These are phyloP conservation scores for Coemansia sp. DNA, from an alignment of 192 early-diverging fungal genomes.

Conservation along the genomic window DNA sequence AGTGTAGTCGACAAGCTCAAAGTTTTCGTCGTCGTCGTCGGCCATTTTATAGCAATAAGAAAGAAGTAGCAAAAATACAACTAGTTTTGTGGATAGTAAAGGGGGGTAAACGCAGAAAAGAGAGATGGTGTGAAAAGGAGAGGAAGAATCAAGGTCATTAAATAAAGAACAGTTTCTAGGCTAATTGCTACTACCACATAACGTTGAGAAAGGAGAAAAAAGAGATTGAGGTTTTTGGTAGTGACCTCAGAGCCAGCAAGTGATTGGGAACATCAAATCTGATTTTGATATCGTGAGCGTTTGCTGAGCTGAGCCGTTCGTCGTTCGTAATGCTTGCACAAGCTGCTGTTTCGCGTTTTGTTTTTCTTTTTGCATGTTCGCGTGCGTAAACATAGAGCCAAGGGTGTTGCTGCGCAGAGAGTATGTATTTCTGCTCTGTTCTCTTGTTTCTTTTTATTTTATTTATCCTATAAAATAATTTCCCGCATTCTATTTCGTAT, in stretches of 20 bases:
- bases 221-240: background rate
- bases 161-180: background rate
- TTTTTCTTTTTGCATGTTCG: no score
- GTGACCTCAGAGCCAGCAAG: constrained; percentile 4
- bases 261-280: background rate
- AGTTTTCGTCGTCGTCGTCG: constrained; percentile 64
- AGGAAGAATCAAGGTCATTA: no score
- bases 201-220: background rate
- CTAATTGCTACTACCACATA: background rate
- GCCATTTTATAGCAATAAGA: constrained; percentile 15
- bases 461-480: background rate
- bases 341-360: no score
- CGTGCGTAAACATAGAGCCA: no score
- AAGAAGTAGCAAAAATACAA: background rate
- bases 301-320: no score
- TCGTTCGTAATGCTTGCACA: no score
- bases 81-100: background rate
- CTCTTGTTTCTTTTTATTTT: background rate
- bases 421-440: no score
- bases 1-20: constrained; percentile 76
- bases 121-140: background rate
- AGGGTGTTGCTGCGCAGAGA: no score
- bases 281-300: constrained; percentile 1
- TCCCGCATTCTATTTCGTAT: background rate
- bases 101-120: background rate